Evolutionary conservation across 192 early-diverging fungal species (phyloP), one percentile per base, ranked within the genome.

Genomic region (Coemansia asiatica): DNA sequence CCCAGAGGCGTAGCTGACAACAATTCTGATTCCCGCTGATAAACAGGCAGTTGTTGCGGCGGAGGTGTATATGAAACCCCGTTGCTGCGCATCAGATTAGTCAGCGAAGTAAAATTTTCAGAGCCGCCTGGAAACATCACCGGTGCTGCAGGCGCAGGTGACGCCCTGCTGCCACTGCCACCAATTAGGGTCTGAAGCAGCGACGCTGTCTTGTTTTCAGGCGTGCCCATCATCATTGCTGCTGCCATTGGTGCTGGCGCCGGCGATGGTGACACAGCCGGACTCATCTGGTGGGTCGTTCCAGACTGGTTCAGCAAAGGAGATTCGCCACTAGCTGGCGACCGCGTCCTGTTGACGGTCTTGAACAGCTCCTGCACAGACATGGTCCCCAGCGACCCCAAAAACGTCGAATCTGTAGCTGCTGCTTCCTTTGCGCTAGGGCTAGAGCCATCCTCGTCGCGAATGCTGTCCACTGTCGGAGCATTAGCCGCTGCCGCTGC

Each of bases 131-230:
- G 8, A 33, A 33, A 33, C 31, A 33, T 3, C 3, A 8, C 4
- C 31, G 31, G 4, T 51, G 48, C 38, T 35, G 29, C 48, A 25
- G 25, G 46, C 38, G 46, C 35, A 36, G 60, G 40, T 60, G 73
- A 27, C 60, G 51, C 23, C 69, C 59, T n/a, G 48, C 22, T 48
- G 4, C 60, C 51, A 23, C 61, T n/a, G n/a, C 74, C 64, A 9
- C 72, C 68, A 67, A 84, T 76, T 19, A 86, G 61, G 8, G 83
- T 80, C 54, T 84, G 74, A n/a, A 86, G 68, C 31, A 84, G 77
- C 55, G 79, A 74, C 15, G 74, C 65, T 15, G 75, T 25, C 57
- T 72, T 73, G 44, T 60, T 56, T 26, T 68, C 72, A n/a, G 48
- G 48, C 47, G 47, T 48, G 47, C 18, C 31, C 31, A 33, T 33